Percentiles rank a stretch among this genome's conserved stretches.
These are phyloP conservation scores for Elongisporangium senticosum DNA, from an alignment of 352 stramenopile species.

Conservation along the genomic window DNA sequence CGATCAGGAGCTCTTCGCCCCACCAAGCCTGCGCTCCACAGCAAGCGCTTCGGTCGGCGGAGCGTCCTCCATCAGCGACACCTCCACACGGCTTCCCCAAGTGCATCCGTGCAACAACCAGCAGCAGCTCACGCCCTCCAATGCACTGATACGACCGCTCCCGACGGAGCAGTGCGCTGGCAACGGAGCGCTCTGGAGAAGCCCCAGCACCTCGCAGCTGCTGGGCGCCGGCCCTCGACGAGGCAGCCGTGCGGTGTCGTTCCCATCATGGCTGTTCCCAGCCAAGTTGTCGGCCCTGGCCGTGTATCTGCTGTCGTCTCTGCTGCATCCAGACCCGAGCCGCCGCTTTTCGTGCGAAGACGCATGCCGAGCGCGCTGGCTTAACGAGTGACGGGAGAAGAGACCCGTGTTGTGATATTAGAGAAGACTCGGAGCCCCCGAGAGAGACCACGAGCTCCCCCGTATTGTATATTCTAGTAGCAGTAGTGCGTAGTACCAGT, in stretches of 20 bases:
- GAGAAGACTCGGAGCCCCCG: not conserved
- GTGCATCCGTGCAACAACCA: not conserved
- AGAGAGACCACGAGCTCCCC: not conserved
- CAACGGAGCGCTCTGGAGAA: slow-evolving; percentile 9
- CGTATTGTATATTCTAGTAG: not conserved
- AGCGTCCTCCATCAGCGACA: not conserved
- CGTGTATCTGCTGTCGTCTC: slow-evolving; percentile 60
- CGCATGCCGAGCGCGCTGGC: slow-evolving; percentile 70
- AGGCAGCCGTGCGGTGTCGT: slow-evolving; percentile 44
- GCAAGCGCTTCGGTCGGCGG: not conserved
- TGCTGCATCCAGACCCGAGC: slow-evolving; percentile 82
- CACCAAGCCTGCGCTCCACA: not conserved
- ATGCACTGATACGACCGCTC: slow-evolving; percentile 5
- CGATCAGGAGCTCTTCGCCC: slow-evolving; percentile 43
- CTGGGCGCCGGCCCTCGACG: slow-evolving; percentile 17
- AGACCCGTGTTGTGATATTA: not conserved
- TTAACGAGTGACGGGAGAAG: slow-evolving; percentile 8
- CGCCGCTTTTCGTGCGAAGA: slow-evolving; percentile 80
- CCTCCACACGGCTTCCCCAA: not conserved
- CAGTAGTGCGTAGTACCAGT: not conserved
- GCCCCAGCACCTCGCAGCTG: not conserved
- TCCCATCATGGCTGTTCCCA: slow-evolving; percentile 84
- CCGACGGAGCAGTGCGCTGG: not conserved
- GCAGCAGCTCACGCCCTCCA: slow-evolving; percentile 14
- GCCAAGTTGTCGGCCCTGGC: slow-evolving; percentile 55